phyloP scores from a whole-genome alignment of 1,139 yeast genomes.

The Hanseniaspora sp. region DNA sequence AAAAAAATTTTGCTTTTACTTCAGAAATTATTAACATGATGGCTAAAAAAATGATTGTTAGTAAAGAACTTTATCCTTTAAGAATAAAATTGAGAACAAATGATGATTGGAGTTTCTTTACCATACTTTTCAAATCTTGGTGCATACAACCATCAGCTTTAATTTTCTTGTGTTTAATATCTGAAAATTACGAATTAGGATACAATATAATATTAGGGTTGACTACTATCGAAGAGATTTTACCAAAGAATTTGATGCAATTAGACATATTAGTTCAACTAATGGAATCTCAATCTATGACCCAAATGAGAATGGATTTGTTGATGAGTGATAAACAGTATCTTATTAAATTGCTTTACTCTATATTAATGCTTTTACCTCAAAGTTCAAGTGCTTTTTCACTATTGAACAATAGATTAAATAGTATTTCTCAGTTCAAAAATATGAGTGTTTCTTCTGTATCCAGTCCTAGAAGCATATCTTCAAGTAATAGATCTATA shows the following conservation, averaged over 20 bases:
- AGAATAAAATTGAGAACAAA: conserved; percentile 53
- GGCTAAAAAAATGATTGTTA: conserved; percentile 77
- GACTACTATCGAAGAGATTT: conserved; percentile 58
- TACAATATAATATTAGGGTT: conserved; percentile 64
- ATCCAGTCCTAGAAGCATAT: not conserved
- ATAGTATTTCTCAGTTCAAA: conserved; percentile 44
- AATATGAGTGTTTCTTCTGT: conserved; percentile 32
- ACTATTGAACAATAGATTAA: conserved; percentile 64
- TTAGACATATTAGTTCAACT: conserved; percentile 71
- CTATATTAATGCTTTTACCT: conserved; percentile 85
- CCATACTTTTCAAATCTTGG: conserved; percentile 79
- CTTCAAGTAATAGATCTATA: not conserved
- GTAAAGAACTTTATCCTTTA: conserved; percentile 64
- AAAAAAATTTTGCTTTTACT: conserved; percentile 50
- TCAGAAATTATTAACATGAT: conserved; percentile 76
- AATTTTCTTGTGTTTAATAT: conserved; percentile 68
- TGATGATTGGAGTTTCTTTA: conserved; percentile 65
- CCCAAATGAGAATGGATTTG: conserved; percentile 73
- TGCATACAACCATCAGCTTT: conserved; percentile 86
- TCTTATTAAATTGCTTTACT: conserved; percentile 78
- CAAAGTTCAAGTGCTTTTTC: conserved; percentile 80
- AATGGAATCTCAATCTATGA: conserved; percentile 79
- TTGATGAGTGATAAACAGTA: conserved; percentile 75
- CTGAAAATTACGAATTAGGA: conserved; percentile 85
- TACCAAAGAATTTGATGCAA: conserved; percentile 61